Conservation (phyloP, 1,284 basidiomycete species). For the Athelia psychrophila region DNA sequence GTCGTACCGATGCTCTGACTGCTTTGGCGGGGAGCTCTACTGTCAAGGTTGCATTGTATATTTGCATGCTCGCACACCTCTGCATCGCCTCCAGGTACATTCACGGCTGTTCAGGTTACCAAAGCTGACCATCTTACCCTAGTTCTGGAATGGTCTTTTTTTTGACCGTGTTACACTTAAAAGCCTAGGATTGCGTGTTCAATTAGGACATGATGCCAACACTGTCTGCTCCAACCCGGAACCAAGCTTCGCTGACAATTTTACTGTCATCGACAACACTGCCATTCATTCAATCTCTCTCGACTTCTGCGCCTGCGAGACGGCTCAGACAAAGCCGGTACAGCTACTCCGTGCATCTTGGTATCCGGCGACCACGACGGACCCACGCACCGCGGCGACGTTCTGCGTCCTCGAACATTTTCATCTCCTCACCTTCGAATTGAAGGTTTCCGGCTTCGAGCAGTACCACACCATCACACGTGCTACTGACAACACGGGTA, state of each 20-base stretch:
- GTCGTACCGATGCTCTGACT: constrained; percentile 9
- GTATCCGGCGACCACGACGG: constrained; percentile 17
- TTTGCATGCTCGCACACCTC: constrained; percentile 2
- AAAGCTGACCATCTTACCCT: too few species aligned
- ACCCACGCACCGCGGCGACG: constrained; percentile 24
- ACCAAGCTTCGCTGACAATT: constrained; percentile 8
- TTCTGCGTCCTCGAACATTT: constrained; percentile 21
- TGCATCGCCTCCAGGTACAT: constrained; percentile 13
- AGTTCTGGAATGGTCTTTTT: not conserved
- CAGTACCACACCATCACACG: constrained; percentile 17
- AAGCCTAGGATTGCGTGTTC: constrained; percentile 17
- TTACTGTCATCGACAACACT: constrained; percentile 26
- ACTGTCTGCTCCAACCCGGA: constrained; percentile 10
- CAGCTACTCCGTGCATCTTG: constrained; percentile 26
- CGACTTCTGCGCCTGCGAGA: constrained; percentile 28
- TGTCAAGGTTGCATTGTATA: constrained; percentile 6
- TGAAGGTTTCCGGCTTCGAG: constrained; percentile 19
- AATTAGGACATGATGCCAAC: constrained; percentile 17
- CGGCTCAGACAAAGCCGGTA: not conserved
- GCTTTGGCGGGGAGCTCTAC: constrained; percentile 2
- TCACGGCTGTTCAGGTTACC: not conserved
- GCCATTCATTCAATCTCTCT: constrained; percentile 28
- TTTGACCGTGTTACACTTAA: constrained; percentile 10
- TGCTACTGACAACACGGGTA: constrained; percentile 19
- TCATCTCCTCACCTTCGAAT: constrained; percentile 17